A percentile compares a stretch with the other conserved stretches of the same genome.
Evolutionary conservation across 1,284 basidiomycete genomes (phyloP).

Genomic region (Ustilago curta): DNA sequence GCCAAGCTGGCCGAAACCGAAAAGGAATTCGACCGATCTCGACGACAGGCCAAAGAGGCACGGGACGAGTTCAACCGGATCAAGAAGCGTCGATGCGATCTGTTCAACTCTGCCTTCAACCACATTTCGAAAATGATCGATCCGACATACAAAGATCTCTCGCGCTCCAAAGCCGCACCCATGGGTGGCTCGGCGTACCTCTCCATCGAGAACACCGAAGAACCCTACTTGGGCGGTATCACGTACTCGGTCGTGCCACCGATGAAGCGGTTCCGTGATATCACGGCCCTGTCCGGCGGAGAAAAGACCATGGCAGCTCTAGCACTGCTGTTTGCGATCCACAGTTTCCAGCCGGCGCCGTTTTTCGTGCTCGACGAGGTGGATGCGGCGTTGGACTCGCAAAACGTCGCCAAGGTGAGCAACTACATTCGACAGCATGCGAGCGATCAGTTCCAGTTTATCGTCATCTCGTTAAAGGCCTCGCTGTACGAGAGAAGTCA

Average conservation of each 20-base stretch:
- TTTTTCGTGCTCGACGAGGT: slow-evolving; percentile 99
- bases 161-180: slow-evolving; percentile 89
- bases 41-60: slow-evolving; percentile 85
- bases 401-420: slow-evolving; percentile 67
- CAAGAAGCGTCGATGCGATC: slow-evolving; percentile 77
- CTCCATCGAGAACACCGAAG: slow-evolving; percentile 95
- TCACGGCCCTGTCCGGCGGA: slow-evolving; percentile 97
- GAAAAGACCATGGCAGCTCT: slow-evolving; percentile 98
- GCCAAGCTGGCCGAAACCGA: slow-evolving; percentile 73
- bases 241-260: slow-evolving; percentile 97
- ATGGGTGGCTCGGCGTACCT: slow-evolving; percentile 97
- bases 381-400: slow-evolving; percentile 82
- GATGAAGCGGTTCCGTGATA: slow-evolving; percentile 98
- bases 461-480: slow-evolving; percentile 92
- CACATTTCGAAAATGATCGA: slow-evolving; percentile 96
- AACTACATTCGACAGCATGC: slow-evolving; percentile 67
- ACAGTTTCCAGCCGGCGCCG: slow-evolving; percentile 91
- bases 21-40: slow-evolving; percentile 73
- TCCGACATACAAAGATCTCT: slow-evolving; percentile 96
- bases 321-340: slow-evolving; percentile 94
- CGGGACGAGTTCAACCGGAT: slow-evolving; percentile 90
- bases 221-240: slow-evolving; percentile 94
- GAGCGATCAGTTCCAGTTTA: slow-evolving; percentile 84
- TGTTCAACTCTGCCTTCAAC: slow-evolving; percentile 95
- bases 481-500: slow-evolving; percentile 86